These are phyloP conservation scores for Pichia terricola DNA, from an alignment of 1,139 yeast genomes.

Conservation along the genomic window DNA sequence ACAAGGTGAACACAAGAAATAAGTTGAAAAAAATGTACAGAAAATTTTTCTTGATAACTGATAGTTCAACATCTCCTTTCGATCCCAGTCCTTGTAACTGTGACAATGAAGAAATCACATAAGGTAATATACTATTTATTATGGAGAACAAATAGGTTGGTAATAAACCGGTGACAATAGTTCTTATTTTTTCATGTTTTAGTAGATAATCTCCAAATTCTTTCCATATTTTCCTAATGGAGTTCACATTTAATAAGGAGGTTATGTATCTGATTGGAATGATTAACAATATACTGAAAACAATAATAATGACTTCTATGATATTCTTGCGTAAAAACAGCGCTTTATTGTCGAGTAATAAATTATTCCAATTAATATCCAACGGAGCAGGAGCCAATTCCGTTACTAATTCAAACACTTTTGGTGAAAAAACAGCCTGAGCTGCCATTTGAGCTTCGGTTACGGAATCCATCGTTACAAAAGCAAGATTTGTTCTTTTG, in stretches of 20 bases:
- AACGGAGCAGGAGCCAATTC: constrained; percentile 81
- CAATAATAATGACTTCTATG: constrained; percentile 54
- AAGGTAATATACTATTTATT: constrained; percentile 65
- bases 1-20: constrained; percentile 74
- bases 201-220: constrained; percentile 54
- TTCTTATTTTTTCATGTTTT: constrained; percentile 46
- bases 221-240: constrained; percentile 67
- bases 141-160: constrained; percentile 72
- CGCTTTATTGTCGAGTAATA: constrained; percentile 49
- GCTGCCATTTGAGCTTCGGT: constrained; percentile 88
- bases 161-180: constrained; percentile 66
- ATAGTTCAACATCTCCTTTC: constrained; percentile 71
- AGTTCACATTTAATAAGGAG: constrained; percentile 56
- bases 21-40: constrained; percentile 77
- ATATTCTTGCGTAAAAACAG: constrained; percentile 49
- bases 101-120: constrained; percentile 62
- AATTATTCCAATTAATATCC: constrained; percentile 74
- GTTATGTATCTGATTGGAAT: constrained; percentile 70
- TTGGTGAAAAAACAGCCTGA: constrained; percentile 77
- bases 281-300: constrained; percentile 57
- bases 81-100: constrained; percentile 67
- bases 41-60: constrained; percentile 72
- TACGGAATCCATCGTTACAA: constrained; percentile 76
- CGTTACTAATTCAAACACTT: constrained; percentile 62
- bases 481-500: constrained; percentile 44